These are phyloP conservation scores for Phalaenopsis hybrid DNA, from an alignment of 116 monocot species.

Conservation along the genomic window DNA sequence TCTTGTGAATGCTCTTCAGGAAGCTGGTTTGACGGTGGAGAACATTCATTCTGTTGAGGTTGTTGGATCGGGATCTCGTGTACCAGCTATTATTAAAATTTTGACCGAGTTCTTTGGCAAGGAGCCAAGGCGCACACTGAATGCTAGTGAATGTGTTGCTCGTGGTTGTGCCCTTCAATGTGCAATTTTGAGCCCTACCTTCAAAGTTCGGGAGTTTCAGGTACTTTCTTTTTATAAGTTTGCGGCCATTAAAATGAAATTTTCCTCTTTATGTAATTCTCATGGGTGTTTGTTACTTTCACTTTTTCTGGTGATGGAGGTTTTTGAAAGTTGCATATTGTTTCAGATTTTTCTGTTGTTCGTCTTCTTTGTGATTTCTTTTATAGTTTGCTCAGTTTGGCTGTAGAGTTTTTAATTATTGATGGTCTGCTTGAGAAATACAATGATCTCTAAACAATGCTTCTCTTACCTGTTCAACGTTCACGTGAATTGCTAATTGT, in stretches of 20 bases:
- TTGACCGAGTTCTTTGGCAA: constrained; percentile 35
- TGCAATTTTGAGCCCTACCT: constrained; percentile 51
- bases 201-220: constrained; percentile 49
- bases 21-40: constrained; percentile 18
- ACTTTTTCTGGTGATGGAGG: neutral
- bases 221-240: constrained; percentile 8
- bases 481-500: neutral
- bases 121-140: constrained; percentile 47
- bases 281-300: neutral
- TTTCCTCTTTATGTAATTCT: neutral
- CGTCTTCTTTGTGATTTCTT: neutral
- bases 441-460: neutral
- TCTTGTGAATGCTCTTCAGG: constrained; percentile 34
- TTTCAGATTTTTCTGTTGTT: neutral
- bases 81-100: constrained; percentile 45
- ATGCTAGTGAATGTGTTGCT: constrained; percentile 59
- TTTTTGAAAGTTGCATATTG: neutral
- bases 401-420: neutral
- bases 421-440: neutral
- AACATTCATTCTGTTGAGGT: constrained; percentile 51
- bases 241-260: neutral
- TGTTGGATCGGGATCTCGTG: constrained; percentile 54
- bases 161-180: constrained; percentile 52
- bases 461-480: neutral
- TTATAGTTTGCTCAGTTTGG: neutral